A percentile compares a stretch with the other conserved stretches of the same genome.
Evolutionary conservation across 768 basidiomycete species (phyloP).

Genomic region (Neoboletus brunneissimus): DNA sequence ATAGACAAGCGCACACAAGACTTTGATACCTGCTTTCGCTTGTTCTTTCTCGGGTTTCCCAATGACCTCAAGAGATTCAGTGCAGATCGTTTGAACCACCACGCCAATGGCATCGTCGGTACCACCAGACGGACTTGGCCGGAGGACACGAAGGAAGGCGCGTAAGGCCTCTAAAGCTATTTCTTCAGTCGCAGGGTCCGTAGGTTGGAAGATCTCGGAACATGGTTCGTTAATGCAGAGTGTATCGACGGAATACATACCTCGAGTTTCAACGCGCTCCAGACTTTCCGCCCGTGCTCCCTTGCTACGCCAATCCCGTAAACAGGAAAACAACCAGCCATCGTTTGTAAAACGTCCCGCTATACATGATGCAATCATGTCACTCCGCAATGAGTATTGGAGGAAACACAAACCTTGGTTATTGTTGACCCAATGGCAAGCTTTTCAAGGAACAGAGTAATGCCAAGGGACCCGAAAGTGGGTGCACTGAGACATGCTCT

Average conservation of each 20-base stretch:
- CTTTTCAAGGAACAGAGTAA: conserved; percentile 91
- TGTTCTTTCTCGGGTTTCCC: conserved; percentile 93
- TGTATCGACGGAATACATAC: conserved; percentile 35
- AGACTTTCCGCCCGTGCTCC: conserved; percentile 71
- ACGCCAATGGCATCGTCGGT: conserved; percentile 42
- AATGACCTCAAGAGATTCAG: conserved; percentile 76
- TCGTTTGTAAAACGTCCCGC: conserved; percentile 83
- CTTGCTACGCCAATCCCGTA: conserved; percentile 69
- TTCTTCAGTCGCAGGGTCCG: conserved; percentile 69
- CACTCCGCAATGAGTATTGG: neutral
- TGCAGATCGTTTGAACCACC: conserved; percentile 70
- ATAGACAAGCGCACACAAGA: conserved; percentile 73
- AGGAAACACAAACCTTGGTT: conserved; percentile 61
- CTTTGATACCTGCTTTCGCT: conserved; percentile 82
- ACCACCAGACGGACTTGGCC: conserved; percentile 42
- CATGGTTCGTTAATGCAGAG: neutral
- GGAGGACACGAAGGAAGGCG: conserved; percentile 72
- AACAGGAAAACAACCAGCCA: conserved; percentile 74
- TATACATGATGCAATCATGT: conserved; percentile 32
- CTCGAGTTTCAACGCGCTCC: conserved; percentile 90
- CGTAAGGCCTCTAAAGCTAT: conserved; percentile 71
- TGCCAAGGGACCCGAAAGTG: conserved; percentile 76
- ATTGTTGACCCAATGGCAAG: conserved; percentile 74
- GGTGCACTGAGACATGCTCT: conserved; percentile 76
- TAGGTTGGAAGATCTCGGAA: conserved; percentile 86